Base-by-base conservation (phyloP, 2,329 filamentous ascomycete genomes). In the Xylaria hypoxylon region DNA sequence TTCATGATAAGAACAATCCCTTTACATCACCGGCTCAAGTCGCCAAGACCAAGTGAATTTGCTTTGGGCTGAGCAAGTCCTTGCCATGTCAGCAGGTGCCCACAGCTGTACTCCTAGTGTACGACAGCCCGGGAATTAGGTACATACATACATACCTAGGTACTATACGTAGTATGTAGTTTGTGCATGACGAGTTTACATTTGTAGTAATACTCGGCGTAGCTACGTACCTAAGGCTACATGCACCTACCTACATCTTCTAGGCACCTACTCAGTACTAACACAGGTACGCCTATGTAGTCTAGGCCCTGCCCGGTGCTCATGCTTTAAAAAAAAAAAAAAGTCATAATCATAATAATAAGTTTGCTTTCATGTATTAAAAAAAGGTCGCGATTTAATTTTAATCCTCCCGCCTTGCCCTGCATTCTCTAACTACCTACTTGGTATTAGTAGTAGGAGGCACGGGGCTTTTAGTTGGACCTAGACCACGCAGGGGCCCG, bases 41-140 rank as follows among this genome's bases (percentile, higher is more conserved):
- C 8, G 64, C 64, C 59, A 65, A 65, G 64, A 40, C 28, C 26
- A 31, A 19, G 22, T 45, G 59, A 66, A 50, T 58, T 60, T 61
- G 56, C 55, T 56, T 40, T 45, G 26, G 59, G 58, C 45, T 31
- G 55, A 53, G 35, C 13, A 28, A 24, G 19, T 19, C 35, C 2
- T 45, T 38, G 33, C 38, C 38, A 51, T 28, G 15, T 26, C 24
- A 10, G 26, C 59, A 59, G 28, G 22, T 62, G 63, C 47, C 52
- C 47, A 33, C 35, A 38, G 35, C 35, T 38, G 35, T 11, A 38
- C 5, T 5, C 5, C 2, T 8, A 5, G 47, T 59, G 48, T 17
- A 26, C 1, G 53, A 13, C 53, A 44, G 42, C 33, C 44, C 42
- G 44, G 24, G 35, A 38, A 13, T 38, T 10, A 11, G 28, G n/a